Base-by-base conservation (phyloP, 495 filamentous ascomycete genomes). In the Chaetomium tenue region DNA sequence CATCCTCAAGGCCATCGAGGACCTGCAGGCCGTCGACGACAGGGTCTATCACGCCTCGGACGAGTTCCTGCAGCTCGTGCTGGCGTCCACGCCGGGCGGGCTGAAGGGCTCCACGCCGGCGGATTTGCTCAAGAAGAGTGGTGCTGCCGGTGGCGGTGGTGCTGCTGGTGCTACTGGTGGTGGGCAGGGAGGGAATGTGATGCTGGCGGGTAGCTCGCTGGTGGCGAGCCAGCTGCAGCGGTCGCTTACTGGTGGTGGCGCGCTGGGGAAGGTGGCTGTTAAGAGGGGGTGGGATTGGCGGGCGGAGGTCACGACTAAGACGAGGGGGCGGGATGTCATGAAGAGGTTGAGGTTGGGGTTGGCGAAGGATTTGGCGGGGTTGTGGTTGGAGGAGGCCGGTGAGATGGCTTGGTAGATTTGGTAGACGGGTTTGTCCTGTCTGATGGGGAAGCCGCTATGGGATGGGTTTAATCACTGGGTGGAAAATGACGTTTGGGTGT, bases 231-330 rank as follows among this genome's bases (percentile, higher is more conserved):
- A 84, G 63, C 76, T 86, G 66, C 83, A 83, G 55, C 81, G 78
- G 56, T 84, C 79, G 4, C 80, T 84, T 15, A 63, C 61, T 13
- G 71, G 70, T 46, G 60, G 18, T 42, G 66, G 33, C n/a, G 60
- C 53, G 60, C 58, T 67, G 51, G 65, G 63, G 73, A 82, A 83
- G 68, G 79, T 77, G 15, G 74, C 77, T 33, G 67, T 79, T 18
- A 81, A 83, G 73, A 79, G 90, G 58, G 88, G 88, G 0, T 96
- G 92, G 92, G 92, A 97, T 76, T 97, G 92, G 92, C 77, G 92
- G 66, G 79, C 76, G 7, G 84, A 84, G 13, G 73, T 93, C 58
- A 71, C 78, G 15, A 84, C 83, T 51, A 77, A 79, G 33, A 81
- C 80, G 13, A 85, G 69, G 58, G 90, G 85, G 0, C 78, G 83